Base-by-base conservation (phyloP, 768 basidiomycete genomes). In the Podaxis pistillaris region DNA sequence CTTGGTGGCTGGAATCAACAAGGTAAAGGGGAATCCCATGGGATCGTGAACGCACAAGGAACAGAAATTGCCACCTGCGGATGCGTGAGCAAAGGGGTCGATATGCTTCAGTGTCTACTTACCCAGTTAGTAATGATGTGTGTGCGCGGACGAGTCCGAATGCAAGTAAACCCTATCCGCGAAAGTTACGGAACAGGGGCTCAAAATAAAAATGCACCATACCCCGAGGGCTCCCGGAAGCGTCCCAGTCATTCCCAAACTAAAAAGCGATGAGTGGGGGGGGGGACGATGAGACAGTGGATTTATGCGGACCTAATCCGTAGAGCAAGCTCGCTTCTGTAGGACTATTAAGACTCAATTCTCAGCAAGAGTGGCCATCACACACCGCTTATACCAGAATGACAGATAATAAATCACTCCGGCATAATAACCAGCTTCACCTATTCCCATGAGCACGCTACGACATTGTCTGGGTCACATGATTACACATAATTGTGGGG, bases 391-490 rank as follows among this genome's bases (percentile, higher is more conserved):
- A 58, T 83, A 84, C 84, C 84, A 86, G 69, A 86, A 86, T 0
- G 84, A 85, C 28, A 85, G 70, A 65, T 86, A 86, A 63, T 86
- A 86, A 4, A 86, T 84, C 80, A 85, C 82, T 6, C 84, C 84
- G 0, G 83, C 83, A 62, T 85, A 85, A 63, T 81, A 86, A 1
- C 84, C 84, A 0, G 83, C 83, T 66, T 86, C 84, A 11, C 84
- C 84, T n/a, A 86, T 84, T 7, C 84, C 84, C 66, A 85, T 72
- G 3, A 85, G 69, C 2, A 86, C 80, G n/a, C 84, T 83, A 64
- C 4, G 19, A 4, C n/a, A 36, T 4, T 11, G 28, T 55, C 7
- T 52, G n/a, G 22, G 7, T 28, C 49, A 28, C 46, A 37, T 33
- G 37, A 59, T 15, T 36, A 2, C 37, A 52, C 28, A 50, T 36